phyloP scores from a whole-genome alignment of 1,284 basidiomycete species.

The Leccinum colubrinum region DNA sequence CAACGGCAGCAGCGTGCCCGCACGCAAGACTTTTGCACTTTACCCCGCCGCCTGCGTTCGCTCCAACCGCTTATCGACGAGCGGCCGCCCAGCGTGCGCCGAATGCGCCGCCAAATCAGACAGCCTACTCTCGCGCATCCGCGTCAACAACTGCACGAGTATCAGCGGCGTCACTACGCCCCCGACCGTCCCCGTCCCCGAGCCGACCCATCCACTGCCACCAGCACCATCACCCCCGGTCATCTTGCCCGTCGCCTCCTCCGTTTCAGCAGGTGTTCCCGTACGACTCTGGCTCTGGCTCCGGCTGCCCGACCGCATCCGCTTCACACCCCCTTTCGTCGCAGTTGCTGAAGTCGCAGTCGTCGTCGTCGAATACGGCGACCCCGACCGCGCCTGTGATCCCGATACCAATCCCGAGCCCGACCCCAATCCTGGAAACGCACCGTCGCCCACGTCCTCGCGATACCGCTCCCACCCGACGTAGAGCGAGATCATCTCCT shows the following conservation, averaged over 20 bases:
- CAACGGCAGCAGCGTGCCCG: too few relatives aligned
- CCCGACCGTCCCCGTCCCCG: neutral
- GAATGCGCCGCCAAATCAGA: conserved; percentile 56
- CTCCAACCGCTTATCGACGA: conserved; percentile 66
- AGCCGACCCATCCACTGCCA: neutral
- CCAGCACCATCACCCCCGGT: conserved; percentile 1
- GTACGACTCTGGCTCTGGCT: conserved; percentile 25
- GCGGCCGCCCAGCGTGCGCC: conserved; percentile 34
- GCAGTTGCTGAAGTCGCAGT: neutral
- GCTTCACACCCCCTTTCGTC: conserved; percentile 18
- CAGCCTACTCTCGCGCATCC: conserved; percentile 69
- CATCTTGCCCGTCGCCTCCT: conserved; percentile 11
- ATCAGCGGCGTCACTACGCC: conserved; percentile 49
- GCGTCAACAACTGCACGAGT: conserved; percentile 52
- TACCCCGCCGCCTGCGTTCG: conserved; percentile 61
- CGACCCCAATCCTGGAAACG: neutral
- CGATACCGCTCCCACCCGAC: conserved; percentile 82
- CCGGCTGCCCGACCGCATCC: conserved; percentile 20
- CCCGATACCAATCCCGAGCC: neutral
- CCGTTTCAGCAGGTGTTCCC: conserved; percentile 19
- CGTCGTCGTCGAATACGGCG: conserved; percentile 19
- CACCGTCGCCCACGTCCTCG: conserved; percentile 47
- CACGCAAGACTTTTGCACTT: neutral
- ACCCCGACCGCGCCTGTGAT: conserved; percentile 8
- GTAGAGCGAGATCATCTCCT: conserved; percentile 91